Conservation (phyloP, 2,329 filamentous ascomycete species). For the Pezicula neosporulosa region DNA sequence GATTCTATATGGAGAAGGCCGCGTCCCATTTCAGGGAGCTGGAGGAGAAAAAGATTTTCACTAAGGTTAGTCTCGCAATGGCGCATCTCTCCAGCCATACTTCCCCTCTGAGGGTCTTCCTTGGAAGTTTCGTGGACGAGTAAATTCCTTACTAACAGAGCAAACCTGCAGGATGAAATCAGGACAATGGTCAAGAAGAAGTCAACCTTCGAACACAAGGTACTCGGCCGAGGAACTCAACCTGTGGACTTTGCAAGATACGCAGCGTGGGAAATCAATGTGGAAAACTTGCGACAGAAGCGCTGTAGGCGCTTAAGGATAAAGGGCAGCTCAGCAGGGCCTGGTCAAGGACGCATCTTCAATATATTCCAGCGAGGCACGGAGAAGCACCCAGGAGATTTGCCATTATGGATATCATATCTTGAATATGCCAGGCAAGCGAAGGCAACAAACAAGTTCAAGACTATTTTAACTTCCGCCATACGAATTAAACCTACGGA, state of each 20-base stretch:
- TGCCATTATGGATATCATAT: slow-evolving; percentile 86
- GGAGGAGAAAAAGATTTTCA: slow-evolving; percentile 88
- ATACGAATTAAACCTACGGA: slow-evolving; percentile 84
- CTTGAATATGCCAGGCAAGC: slow-evolving; percentile 74
- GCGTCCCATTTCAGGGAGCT: slow-evolving; percentile 91
- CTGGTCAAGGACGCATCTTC: slow-evolving; percentile 79
- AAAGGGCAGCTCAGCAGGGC: slow-evolving; percentile 60
- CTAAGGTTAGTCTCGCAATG: slow-evolving; percentile 49
- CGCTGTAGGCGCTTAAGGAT: slow-evolving; percentile 79
- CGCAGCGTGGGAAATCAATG: slow-evolving; percentile 65
- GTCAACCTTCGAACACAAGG: slow-evolving; percentile 87
- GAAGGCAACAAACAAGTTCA: slow-evolving; percentile 64
- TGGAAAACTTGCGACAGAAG: slow-evolving; percentile 76
- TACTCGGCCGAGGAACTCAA: slow-evolving; percentile 76
- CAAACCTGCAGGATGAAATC: slow-evolving; percentile 71
- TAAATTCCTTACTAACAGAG: not conserved
- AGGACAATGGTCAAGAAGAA: slow-evolving; percentile 83
- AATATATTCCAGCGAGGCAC: slow-evolving; percentile 86
- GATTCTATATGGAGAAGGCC: slow-evolving; percentile 89
- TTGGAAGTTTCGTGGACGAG: not conserved
- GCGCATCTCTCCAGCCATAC: slow-evolving; percentile 3
- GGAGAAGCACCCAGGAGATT: slow-evolving; percentile 75
- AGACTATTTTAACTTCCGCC: slow-evolving; percentile 61
- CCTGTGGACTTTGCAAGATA: slow-evolving; percentile 82
- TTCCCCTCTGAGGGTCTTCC: not conserved